Evolutionary conservation across 2,329 filamentous ascomycete species (phyloP), one percentile per base, ranked within the genome.

Genomic region (Ophiosphaerella herpotricha): DNA sequence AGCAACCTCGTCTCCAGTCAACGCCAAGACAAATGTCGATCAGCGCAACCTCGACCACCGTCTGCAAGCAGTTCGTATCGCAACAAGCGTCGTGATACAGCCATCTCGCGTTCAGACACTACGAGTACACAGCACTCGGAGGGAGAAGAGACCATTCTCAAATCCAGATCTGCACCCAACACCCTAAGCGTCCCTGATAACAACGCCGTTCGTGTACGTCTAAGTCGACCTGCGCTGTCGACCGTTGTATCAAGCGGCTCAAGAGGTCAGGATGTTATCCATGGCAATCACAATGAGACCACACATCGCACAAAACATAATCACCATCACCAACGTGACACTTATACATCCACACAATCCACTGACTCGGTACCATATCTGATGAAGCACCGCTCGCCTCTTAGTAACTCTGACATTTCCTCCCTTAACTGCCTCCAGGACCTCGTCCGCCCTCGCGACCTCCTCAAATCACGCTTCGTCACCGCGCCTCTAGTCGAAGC

Each of bases 401-500:
- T 74, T n/a, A 50, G 59, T 34, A 61, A 70, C 7, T 68, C 71
- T 0, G 74, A 77, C 55, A 50, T 65, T 4, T 66, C 66, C n/a
- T 73, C 73, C 1, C 66, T 76, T 12, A 73, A 70, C 43, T 57
- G 67, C 5, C 64, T 76, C 4, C 69, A 76, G 57, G 68, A 75
- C 31, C 66, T 74, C 5, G 73, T 74, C 5, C 71, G 69, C 7
- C 65, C 70, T 0, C 57, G 52, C 18, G 65, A 65, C 3, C 55
- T 74, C 4, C 60, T 73, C 36, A 67, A 62, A 38, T 71, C 70
- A 3, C 65, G 64, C 38, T 74, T 72, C 51, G 67, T 74, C 26
- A 71, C 70, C 11, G 67, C 71, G 6, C 72, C 72, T 12, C 59
- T 73, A 5, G 57, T 74, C 18, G 72, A 74, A 52, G 71, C 72